Conservation (phyloP, 306 rosid species). For the Glycine tomentella region DNA sequence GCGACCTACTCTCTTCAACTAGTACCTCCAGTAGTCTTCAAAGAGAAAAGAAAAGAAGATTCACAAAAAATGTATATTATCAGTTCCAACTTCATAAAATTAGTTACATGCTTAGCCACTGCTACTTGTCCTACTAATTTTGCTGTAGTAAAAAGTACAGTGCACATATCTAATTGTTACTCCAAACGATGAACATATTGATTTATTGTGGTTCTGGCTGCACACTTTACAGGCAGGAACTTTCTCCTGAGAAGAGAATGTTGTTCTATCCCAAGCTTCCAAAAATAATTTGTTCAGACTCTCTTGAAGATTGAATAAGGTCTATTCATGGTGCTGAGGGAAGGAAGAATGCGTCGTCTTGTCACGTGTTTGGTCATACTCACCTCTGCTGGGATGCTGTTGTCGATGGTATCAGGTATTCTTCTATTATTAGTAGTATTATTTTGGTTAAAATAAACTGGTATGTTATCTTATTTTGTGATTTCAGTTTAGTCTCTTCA, state of each 20-base stretch:
- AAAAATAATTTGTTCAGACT: conserved; percentile 82
- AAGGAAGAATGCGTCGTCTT: conserved; percentile 58
- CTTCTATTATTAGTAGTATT: not conserved
- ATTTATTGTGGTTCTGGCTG: conserved; percentile 20
- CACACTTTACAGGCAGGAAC: conserved; percentile 72
- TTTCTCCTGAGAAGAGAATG: conserved; percentile 95
- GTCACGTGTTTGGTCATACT: conserved; percentile 89
- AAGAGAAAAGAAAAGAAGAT: no score
- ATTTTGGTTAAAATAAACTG: not conserved
- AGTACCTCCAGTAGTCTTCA: no score
- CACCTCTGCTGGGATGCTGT: conserved; percentile 87
- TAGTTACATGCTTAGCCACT: no score
- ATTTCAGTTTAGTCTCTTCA: no score
- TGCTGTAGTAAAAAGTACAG: no score
- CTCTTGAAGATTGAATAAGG: conserved; percentile 77
- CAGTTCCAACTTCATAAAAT: no score
- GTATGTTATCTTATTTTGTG: no score
- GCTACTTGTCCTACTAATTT: no score
- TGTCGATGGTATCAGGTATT: conserved; percentile 78
- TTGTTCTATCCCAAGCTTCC: conserved; percentile 90
- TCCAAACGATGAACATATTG: conserved; percentile 5
- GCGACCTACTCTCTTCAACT: no score
- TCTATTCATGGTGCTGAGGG: conserved; percentile 71
- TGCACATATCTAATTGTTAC: not conserved
- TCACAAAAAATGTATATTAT: no score